Evolutionary conservation across 1,284 basidiomycete genomes (phyloP).

Genomic region (Sporisorium exsertum): DNA sequence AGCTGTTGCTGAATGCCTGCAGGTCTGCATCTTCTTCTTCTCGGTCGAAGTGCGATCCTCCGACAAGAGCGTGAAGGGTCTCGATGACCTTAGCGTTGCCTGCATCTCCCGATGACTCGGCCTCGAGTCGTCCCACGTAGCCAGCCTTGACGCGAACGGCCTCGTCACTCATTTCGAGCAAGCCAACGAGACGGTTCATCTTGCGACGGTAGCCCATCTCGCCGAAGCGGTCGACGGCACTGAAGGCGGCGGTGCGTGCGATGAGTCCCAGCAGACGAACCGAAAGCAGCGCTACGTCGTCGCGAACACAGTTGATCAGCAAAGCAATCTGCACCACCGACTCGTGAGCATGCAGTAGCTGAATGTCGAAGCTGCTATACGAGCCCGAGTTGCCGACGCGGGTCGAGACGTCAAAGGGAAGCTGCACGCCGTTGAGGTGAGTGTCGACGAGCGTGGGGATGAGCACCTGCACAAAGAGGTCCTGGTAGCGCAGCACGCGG

Average conservation of each 20-base stretch:
- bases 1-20: slow-evolving; percentile 71
- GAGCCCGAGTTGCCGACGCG: slow-evolving; percentile 67
- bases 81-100: slow-evolving; percentile 58
- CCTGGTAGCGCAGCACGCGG: slow-evolving; percentile 85
- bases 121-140: slow-evolving; percentile 78
- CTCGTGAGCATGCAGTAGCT: slow-evolving; percentile 76
- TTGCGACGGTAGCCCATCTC: slow-evolving; percentile 65
- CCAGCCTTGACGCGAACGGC: slow-evolving; percentile 87
- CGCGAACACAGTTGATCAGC: slow-evolving; percentile 79
- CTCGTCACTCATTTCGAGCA: slow-evolving; percentile 85
- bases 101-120: slow-evolving; percentile 65
- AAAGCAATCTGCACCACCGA: slow-evolving; percentile 86
- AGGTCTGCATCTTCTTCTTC: slow-evolving; percentile 75
- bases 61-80: slow-evolving; percentile 68
- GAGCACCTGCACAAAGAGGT: slow-evolving; percentile 88
- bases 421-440: slow-evolving; percentile 31
- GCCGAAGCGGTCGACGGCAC: slow-evolving; percentile 74
- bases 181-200: slow-evolving; percentile 77
- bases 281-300: slow-evolving; percentile 82
- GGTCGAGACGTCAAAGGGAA: slow-evolving; percentile 49
- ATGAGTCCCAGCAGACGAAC: slow-evolving; percentile 83
- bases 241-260: slow-evolving; percentile 73
- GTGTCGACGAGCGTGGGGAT: slow-evolving; percentile 80
- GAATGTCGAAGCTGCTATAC: slow-evolving; percentile 81
- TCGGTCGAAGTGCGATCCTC: slow-evolving; percentile 69